Percentiles rank a stretch among this genome's conserved stretches.
Evolutionary conservation across 306 rosid species (phyloP).

Genomic region (Cicer yamashitae): DNA sequence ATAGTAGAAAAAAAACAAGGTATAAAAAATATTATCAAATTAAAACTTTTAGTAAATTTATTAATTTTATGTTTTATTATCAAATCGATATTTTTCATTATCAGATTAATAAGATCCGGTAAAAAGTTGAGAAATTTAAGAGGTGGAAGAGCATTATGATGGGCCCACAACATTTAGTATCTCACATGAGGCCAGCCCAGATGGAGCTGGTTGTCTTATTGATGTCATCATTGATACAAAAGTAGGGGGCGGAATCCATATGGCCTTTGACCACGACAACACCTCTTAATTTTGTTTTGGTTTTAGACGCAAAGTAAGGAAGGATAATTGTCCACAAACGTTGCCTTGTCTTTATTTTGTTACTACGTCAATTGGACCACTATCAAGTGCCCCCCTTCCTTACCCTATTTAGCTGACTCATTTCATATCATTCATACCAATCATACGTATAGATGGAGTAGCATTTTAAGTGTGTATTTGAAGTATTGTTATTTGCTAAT

Average conservation of each 20-base stretch:
- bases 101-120: neutral
- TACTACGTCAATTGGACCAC: slow-evolving; percentile 6
- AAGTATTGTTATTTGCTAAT: neutral
- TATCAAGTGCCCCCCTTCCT: neutral
- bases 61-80: too few relatives aligned
- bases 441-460: neutral
- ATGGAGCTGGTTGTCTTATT: slow-evolving; percentile 18
- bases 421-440: slow-evolving; percentile 17
- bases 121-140: too few relatives aligned
- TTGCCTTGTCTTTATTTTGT: slow-evolving; percentile 19
- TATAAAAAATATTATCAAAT: too few relatives aligned
- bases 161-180: slow-evolving; percentile 38
- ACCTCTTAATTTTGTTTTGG: slow-evolving; percentile 8
- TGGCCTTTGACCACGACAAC: neutral
- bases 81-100: too few relatives aligned
- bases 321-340: slow-evolving; percentile 32
- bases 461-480: neutral
- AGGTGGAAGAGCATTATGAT: too few relatives aligned
- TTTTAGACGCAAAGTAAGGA: slow-evolving; percentile 36
- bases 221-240: slow-evolving; percentile 11
- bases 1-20: neutral
- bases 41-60: too few relatives aligned
- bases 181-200: slow-evolving; percentile 23
- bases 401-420: slow-evolving; percentile 2
- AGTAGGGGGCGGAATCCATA: slow-evolving; percentile 11